Conservation (phyloP, 1,139 yeast species). For the Kazachstania sp. region DNA sequence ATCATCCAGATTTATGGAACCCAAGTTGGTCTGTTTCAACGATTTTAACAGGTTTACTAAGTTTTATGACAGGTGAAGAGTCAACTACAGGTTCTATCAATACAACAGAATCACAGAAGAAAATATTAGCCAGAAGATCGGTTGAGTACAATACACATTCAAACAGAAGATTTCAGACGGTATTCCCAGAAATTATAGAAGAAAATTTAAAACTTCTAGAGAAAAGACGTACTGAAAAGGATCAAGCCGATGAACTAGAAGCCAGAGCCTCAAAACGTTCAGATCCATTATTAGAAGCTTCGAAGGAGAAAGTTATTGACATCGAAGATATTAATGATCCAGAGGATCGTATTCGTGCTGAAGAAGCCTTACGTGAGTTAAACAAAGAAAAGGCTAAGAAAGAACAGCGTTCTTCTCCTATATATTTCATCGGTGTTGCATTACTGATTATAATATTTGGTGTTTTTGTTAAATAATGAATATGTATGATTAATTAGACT, state of each 20-base stretch:
- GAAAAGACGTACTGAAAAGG: constrained; percentile 14
- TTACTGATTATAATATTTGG: constrained; percentile 29
- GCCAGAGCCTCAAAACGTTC: constrained; percentile 4
- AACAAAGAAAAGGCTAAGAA: constrained; percentile 30
- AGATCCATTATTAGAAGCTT: constrained; percentile 22
- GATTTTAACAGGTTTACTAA: constrained; percentile 70
- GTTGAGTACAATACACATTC: constrained; percentile 52
- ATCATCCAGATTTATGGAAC: constrained; percentile 90
- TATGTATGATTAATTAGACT: not conserved
- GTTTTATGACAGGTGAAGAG: constrained; percentile 70
- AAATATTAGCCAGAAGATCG: constrained; percentile 44
- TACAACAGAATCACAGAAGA: constrained; percentile 43
- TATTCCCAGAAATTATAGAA: constrained; percentile 62
- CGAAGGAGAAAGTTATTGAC: constrained; percentile 27
- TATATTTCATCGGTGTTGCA: constrained; percentile 30
- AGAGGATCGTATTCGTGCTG: constrained; percentile 41
- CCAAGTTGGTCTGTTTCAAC: constrained; percentile 93
- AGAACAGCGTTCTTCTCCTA: constrained; percentile 16
- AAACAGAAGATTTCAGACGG: constrained; percentile 43
- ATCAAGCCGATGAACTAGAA: constrained; percentile 1
- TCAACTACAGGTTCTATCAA: constrained; percentile 51
- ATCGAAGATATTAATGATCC: constrained; percentile 37
- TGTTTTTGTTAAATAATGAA: constrained; percentile 23
- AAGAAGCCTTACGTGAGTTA: constrained; percentile 45
- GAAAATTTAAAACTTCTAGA: constrained; percentile 35